These are phyloP conservation scores for Populus deltoides DNA, from an alignment of 345 rosid genomes.

Conservation along the genomic window DNA sequence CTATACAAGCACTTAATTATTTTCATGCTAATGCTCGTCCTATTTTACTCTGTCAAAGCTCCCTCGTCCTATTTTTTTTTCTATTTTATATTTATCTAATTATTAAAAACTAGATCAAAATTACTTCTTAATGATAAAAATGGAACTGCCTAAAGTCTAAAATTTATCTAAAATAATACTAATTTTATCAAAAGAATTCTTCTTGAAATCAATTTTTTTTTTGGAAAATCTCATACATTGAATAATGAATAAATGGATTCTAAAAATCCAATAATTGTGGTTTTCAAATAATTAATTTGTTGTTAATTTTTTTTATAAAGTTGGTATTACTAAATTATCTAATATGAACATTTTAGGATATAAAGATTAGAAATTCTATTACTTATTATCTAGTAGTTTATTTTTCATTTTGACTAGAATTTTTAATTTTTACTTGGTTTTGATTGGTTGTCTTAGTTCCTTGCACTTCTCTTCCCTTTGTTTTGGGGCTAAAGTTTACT, in stretches of 20 bases:
- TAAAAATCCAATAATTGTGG: not conserved
- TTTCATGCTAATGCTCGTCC: not conserved
- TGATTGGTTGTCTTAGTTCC: not conserved
- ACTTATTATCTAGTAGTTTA: not conserved
- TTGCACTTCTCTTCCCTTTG: not conserved
- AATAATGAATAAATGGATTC: too few relatives aligned
- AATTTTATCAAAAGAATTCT: not conserved
- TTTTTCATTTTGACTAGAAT: not conserved
- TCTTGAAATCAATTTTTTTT: too few relatives aligned
- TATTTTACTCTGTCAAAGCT: conserved; percentile 7
- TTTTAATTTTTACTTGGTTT: not conserved
- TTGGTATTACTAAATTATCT: not conserved
- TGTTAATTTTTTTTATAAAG: too few relatives aligned
- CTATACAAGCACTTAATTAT: too few relatives aligned
- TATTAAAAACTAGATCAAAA: not conserved
- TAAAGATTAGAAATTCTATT: too few relatives aligned
- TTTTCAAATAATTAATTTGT: too few relatives aligned
- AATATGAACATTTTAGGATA: too few relatives aligned
- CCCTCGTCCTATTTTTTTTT: not conserved
- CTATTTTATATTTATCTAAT: not conserved
- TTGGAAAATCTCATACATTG: too few relatives aligned
- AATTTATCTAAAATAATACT: not conserved
- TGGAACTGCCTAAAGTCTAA: too few relatives aligned
- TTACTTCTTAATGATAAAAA: not conserved
- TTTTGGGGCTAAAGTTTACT: not conserved